Evolutionary conservation across 805 yeast species (phyloP).

Genomic region (Candida sakaeoensis): DNA sequence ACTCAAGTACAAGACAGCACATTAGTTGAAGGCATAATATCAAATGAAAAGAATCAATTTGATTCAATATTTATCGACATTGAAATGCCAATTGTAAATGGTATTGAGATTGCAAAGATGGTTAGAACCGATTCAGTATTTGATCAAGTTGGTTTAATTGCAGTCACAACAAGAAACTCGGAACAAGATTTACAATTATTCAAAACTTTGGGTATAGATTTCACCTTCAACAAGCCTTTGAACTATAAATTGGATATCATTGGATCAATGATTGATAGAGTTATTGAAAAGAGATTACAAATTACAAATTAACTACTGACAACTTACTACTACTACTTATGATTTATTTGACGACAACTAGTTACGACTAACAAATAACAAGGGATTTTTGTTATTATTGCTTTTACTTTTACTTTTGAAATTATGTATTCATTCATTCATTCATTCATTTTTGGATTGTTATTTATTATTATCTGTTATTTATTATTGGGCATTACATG

Average conservation of each 20-base stretch:
- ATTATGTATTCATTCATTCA: too few species aligned
- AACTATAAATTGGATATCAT: slow-evolving; percentile 15
- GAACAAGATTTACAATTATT: slow-evolving; percentile 27
- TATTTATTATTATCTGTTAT: too few species aligned
- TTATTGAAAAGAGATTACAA: slow-evolving; percentile 4
- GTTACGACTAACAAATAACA: too few species aligned
- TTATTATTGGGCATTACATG: too few species aligned
- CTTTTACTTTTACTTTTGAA: too few species aligned
- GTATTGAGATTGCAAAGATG: slow-evolving; percentile 33
- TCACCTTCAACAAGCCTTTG: slow-evolving; percentile 40
- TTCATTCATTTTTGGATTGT: too few species aligned
- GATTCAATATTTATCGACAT: slow-evolving; percentile 40
- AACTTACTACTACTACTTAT: too few species aligned
- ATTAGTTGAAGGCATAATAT: slow-evolving; percentile 19
- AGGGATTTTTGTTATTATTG: too few species aligned
- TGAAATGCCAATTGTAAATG: slow-evolving; percentile 43
- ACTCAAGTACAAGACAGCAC: slow-evolving; percentile 28
- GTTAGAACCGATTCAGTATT: slow-evolving; percentile 7
- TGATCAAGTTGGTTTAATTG: slow-evolving; percentile 30
- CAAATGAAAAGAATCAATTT: slow-evolving; percentile 12
- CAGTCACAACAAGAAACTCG: slow-evolving; percentile 36
- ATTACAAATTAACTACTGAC: background rate
- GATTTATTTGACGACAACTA: background rate
- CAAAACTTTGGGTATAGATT: slow-evolving; percentile 35
- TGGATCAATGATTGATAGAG: slow-evolving; percentile 8